Base-by-base conservation (phyloP, 2,329 filamentous ascomycete species). In the Chaetomium sp. region DNA sequence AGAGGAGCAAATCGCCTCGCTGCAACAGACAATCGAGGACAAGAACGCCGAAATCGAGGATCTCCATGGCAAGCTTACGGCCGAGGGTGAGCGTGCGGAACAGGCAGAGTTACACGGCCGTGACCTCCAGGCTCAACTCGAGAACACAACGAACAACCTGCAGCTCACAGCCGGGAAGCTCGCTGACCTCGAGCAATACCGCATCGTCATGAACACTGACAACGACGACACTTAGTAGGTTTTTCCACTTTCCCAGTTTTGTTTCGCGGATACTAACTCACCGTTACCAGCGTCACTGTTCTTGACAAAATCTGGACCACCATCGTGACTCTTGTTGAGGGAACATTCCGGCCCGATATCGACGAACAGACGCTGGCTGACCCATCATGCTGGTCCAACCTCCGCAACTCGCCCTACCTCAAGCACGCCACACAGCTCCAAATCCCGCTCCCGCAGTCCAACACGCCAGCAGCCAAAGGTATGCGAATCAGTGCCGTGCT, bases 401-500 rank as follows among this genome's bases (percentile, higher is more conserved):
- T 70, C 12, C 67, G 65, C 42, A 60, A 59, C 45, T 65, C 67
- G 9, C 65, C 66, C 1, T 67, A 69, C 42, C 67, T 70, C 58
- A 67, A 66, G 59, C 63, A 66, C 56, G 65, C 68, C 1, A 67
- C 65, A 1, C 65, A 67, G 38, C 64, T 70, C 3, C 64, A 66
- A 34, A 64, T 70, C 38, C 69, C 69, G 1, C 64, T 71, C 0
- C 69, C 69, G 4, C 67, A 64, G 37, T 68, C 68, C 62, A 71
- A 71, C 64, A 63, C 67, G 6, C 58, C 66, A 0, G 66, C 67
- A 1, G 69, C 69, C 49, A 71, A 71, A 59, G 65, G 66, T 19
- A 71, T 71, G 69, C 69, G 69, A 55, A 67, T 70, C 52, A 64
- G 66, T n/a, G 67, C 69, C 6, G 63, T 70, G 11, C 61, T 71